Evolutionary conservation across 176 grass and related monocot species (phyloP).

Genomic region (Sorghum bicolor): Sorghum_bicolor_NCBIv3 NC_012879.2:50031501-50032000

Average conservation of each 20-base stretch:
- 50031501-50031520: background rate
- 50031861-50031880: slow-evolving; percentile 92
- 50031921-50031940: background rate
- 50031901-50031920: slow-evolving; percentile 82
- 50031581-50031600: slow-evolving; percentile 90
- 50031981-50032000: slow-evolving; percentile 70
- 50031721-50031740: background rate
- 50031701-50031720: slow-evolving; percentile 20
- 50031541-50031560: background rate
- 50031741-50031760: background rate
- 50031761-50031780: background rate
- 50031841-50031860: slow-evolving; percentile 90
- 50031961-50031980: background rate
- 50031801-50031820: slow-evolving; percentile 88
- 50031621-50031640: slow-evolving; percentile 79
- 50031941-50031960: slow-evolving; percentile 1
- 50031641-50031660: slow-evolving; percentile 53
- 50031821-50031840: slow-evolving; percentile 96
- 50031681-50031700: slow-evolving; percentile 41
- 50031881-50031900: slow-evolving; percentile 95
- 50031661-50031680: slow-evolving; percentile 92
- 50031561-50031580: slow-evolving; percentile 4
- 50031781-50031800: slow-evolving; percentile 9
- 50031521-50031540: slow-evolving; percentile 8
- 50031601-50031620: slow-evolving; percentile 85